Evolutionary conservation across 805 yeast species (phyloP), one percentile per base, ranked within the genome.

Genomic region (Candida qinlingensis): DNA sequence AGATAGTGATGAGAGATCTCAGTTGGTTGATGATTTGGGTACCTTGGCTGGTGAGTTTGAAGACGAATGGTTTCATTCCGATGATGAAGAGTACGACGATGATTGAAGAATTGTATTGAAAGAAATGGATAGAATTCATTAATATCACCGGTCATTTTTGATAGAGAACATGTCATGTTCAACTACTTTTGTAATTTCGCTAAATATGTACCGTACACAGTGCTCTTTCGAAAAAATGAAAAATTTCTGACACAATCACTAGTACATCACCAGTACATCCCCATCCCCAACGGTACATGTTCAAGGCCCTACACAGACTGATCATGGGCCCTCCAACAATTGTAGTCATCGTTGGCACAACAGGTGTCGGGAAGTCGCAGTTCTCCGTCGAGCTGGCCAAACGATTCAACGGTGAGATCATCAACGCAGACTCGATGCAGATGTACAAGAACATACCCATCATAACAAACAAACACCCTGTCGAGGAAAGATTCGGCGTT

Each of bases 361-460:
- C 99, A 0, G 99, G 98, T 0, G 97, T 90, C 10, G 99, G 99
- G 0, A 92, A 92, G 62, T 91, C 97, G 0, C 89, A 81, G 75
- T 76, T 87, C 51, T 78, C 88, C 41, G 80, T 89, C 3, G 92
- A 89, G 51, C 64, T 94, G 25, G 97, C 97, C 9, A 74, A 78
- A 55, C 74, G 75, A 29, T 75, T 85, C 45, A 77, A 83, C 60
- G 98, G 98, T 25, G 98, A 94, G 62, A 75, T 94, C 54, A 86
- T 94, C 54, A 94, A 94, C 66, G 96, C 96, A 0, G 99, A 94
- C 63, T 89, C 98, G 1, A 91, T 94, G 97, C 99, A 94, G 66
- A 86, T 94, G 73, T 94, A 94, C 65, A 68, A 72, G 37, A 83
- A 79, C 0, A 68, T 81, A 1, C 88, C 85, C 11, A 79, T 80